Evolutionary conservation across 2,329 filamentous ascomycete genomes (phyloP).

Genomic region (Xylariaceae sp.): DNA sequence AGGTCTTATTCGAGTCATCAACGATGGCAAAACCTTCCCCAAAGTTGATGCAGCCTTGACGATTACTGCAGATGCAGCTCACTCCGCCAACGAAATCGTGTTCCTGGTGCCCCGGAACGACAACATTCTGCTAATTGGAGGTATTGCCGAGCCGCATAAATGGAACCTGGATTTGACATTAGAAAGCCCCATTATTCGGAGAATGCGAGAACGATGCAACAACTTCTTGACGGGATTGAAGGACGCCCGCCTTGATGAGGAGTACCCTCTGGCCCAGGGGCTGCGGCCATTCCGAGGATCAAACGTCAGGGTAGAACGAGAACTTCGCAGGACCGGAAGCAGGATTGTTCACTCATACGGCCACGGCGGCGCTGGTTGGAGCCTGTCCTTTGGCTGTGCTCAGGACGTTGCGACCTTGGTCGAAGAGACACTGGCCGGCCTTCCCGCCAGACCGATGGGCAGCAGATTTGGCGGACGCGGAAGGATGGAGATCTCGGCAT

Average conservation of each 20-base stretch:
- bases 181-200: constrained; percentile 35
- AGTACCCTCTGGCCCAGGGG: constrained; percentile 41
- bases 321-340: constrained; percentile 32
- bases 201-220: constrained; percentile 41
- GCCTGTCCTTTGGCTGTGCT: constrained; percentile 37
- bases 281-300: constrained; percentile 37
- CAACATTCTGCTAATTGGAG: constrained; percentile 39
- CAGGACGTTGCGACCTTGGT: constrained; percentile 34
- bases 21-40: constrained; percentile 40
- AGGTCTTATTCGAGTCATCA: constrained; percentile 41
- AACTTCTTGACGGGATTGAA: constrained; percentile 38
- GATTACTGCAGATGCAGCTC: constrained; percentile 37
- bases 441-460: constrained; percentile 30
- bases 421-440: constrained; percentile 32
- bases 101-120: constrained; percentile 43
- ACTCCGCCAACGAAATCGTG: constrained; percentile 36
- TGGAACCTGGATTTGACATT: constrained; percentile 36
- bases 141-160: constrained; percentile 35
- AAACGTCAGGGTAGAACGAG: constrained; percentile 41
- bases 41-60: constrained; percentile 38
- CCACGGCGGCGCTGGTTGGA: constrained; percentile 42
- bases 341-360: constrained; percentile 42
- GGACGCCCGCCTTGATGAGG: constrained; percentile 36
- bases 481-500: constrained; percentile 19
- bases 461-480: constrained; percentile 24